Percentiles rank a stretch among this genome's conserved stretches.
These are phyloP conservation scores for Thuja plicata DNA, from an alignment of 83 land plant genomes.

Conservation along the genomic window DNA sequence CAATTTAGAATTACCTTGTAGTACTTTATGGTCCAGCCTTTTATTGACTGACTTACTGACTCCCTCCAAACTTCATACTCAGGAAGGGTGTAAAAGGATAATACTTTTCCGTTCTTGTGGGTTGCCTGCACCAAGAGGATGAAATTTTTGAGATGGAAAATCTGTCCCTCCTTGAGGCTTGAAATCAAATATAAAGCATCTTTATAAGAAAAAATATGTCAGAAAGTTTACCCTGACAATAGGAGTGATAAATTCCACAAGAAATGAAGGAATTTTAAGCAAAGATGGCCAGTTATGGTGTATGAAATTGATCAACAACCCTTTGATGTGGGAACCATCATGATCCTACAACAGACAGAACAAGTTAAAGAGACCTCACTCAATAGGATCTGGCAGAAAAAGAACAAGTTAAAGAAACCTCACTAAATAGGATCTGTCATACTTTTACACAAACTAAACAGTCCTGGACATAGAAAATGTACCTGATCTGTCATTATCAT, in stretches of 20 bases:
- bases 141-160: background rate
- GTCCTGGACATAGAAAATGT: background rate
- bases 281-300: constrained; percentile 97
- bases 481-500: constrained; percentile 99
- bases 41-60: constrained; percentile 69
- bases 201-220: background rate
- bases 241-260: constrained; percentile 94
- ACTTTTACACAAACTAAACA: background rate
- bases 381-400: background rate
- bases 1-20: constrained; percentile 67
- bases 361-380: background rate
- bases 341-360: constrained; percentile 72
- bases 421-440: background rate
- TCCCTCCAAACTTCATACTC: constrained; percentile 93
- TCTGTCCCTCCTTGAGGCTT: background rate
- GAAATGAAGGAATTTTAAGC: constrained; percentile 85
- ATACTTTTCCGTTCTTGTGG: constrained; percentile 48
- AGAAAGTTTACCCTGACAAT: constrained; percentile 28
- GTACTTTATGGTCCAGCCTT: constrained; percentile 91
- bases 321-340: constrained; percentile 99
- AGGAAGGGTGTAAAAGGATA: constrained; percentile 91
- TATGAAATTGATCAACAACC: constrained; percentile 90
- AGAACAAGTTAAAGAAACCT: background rate
- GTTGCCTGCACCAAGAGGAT: constrained; percentile 59
- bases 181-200: background rate